Evolutionary conservation across 202 grass and related monocot genomes (phyloP).

Genomic region (Zoysia matrella): DNA sequence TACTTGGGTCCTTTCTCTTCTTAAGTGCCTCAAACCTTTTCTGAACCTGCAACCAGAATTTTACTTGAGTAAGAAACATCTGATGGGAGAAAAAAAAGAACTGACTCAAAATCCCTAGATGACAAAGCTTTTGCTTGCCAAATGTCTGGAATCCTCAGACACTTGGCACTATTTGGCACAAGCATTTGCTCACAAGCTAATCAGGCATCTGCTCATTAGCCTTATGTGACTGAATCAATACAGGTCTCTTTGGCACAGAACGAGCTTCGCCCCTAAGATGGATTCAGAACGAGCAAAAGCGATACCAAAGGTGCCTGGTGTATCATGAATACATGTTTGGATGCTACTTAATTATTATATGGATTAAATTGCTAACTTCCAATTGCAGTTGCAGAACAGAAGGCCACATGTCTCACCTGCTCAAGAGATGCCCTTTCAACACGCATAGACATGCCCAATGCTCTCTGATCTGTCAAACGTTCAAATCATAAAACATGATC

Average conservation of each 20-base stretch:
- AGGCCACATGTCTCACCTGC: conserved; percentile 62
- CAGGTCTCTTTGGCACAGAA: not conserved
- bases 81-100: not conserved
- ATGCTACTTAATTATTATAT: not conserved
- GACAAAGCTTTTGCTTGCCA: conserved; percentile 9
- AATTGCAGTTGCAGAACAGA: conserved; percentile 24
- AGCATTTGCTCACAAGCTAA: not conserved
- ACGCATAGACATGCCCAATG: conserved; percentile 99
- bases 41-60: conserved; percentile 74
- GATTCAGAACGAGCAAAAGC: not conserved
- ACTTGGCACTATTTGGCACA: not conserved
- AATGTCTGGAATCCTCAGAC: not conserved
- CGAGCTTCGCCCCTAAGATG: not conserved
- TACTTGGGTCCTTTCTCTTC: conserved; percentile 82
- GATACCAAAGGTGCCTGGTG: not conserved
- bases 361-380: not conserved
- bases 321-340: not conserved
- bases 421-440: conserved; percentile 96
- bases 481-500: conserved; percentile 43
- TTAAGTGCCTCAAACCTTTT: conserved; percentile 91
- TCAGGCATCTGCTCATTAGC: not conserved
- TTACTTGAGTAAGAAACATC: conserved; percentile 21
- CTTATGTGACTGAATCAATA: not conserved
- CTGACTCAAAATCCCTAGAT: not conserved
- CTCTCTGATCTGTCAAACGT: conserved; percentile 89